Evolutionary conservation across 805 yeast genomes (phyloP).

Genomic region (Lachancea kluyveri): DNA sequence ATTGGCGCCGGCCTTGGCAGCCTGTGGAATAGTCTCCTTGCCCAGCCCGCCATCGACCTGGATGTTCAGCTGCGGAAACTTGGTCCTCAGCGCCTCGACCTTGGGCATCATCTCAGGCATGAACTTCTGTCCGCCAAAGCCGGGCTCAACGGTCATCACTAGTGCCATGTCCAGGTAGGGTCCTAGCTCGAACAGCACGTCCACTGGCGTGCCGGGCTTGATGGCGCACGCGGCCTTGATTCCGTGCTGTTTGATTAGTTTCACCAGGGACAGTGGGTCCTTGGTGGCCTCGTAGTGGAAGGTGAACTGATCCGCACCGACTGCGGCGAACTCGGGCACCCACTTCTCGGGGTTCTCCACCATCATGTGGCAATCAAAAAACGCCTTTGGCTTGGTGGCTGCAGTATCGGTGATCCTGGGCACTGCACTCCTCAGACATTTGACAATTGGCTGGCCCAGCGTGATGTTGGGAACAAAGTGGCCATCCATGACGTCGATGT

Average conservation of each 20-base stretch:
- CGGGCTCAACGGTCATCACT: slow-evolving; percentile 98
- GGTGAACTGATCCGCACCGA: slow-evolving; percentile 94
- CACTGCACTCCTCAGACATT: slow-evolving; percentile 66
- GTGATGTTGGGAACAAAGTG: slow-evolving; percentile 96
- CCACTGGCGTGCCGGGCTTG: slow-evolving; percentile 89
- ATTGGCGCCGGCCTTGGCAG: slow-evolving; percentile 97
- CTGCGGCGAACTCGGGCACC: slow-evolving; percentile 87
- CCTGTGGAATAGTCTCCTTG: slow-evolving; percentile 72
- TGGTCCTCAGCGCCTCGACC: slow-evolving; percentile 66
- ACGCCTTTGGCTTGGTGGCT: slow-evolving; percentile 37
- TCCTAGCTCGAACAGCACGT: slow-evolving; percentile 68
- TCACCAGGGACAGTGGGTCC: slow-evolving; percentile 67
- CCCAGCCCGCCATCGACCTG: slow-evolving; percentile 98
- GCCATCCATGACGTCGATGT: slow-evolving; percentile 98
- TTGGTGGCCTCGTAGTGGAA: slow-evolving; percentile 92
- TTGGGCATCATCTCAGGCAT: slow-evolving; percentile 96
- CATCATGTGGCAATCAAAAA: slow-evolving; percentile 98
- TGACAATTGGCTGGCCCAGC: slow-evolving; percentile 85
- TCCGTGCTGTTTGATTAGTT: slow-evolving; percentile 70
- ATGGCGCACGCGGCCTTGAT: slow-evolving; percentile 92
- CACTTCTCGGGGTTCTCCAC: slow-evolving; percentile 86
- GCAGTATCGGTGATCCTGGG: slow-evolving; percentile 52
- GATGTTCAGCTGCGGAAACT: slow-evolving; percentile 74
- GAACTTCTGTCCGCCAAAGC: slow-evolving; percentile 97
- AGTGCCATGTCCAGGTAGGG: slow-evolving; percentile 87